These are phyloP conservation scores for Lolium perenne DNA, from an alignment of 176 grass and related monocot species.

Conservation along the genomic window DNA sequence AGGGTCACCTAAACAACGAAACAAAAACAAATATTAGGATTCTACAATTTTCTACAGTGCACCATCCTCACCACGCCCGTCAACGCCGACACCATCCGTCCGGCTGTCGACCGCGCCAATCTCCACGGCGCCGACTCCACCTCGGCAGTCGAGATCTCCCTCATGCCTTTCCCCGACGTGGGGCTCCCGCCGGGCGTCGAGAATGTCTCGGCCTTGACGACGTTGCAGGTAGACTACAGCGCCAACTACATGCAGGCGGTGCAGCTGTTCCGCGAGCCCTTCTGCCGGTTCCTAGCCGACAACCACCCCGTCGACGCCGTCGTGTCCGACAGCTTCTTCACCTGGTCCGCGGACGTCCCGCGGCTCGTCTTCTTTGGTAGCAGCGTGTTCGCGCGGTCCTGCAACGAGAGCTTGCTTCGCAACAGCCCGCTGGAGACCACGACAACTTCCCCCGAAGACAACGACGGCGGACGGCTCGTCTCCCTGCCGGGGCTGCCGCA, in stretches of 20 bases:
- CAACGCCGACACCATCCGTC: background rate
- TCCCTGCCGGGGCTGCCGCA: background rate
- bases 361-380: background rate
- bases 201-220: background rate
- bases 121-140: background rate
- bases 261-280: background rate
- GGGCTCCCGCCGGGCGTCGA: background rate
- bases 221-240: background rate
- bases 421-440: background rate
- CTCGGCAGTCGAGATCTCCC: background rate
- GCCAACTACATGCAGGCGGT: background rate
- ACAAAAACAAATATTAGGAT: too few species aligned
- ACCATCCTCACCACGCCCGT: background rate
- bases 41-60: too few species aligned
- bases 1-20: too few species aligned
- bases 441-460: too few species aligned
- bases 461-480: too few species aligned
- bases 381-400: background rate
- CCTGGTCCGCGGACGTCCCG: background rate
- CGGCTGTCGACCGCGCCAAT: background rate
- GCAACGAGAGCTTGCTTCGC: background rate
- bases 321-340: slow-evolving; percentile 1
- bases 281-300: background rate
- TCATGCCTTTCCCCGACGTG: background rate
- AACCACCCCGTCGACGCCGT: background rate